Evolutionary conservation across 1,284 basidiomycete species (phyloP).

Genomic region (Butyriboletus appendiculatus): DNA sequence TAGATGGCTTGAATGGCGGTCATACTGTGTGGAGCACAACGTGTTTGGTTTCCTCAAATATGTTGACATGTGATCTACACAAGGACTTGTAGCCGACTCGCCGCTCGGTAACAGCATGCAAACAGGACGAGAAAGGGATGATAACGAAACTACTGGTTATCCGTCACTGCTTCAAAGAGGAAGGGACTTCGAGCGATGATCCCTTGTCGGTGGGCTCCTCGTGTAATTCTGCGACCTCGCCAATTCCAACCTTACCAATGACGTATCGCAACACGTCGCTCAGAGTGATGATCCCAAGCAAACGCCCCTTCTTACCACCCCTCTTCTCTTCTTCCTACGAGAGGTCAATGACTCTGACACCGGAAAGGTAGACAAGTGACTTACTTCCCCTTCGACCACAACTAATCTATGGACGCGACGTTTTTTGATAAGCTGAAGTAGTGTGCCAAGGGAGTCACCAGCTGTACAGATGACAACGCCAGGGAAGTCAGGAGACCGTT

Average conservation of each 20-base stretch:
- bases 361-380: slow-evolving; percentile 17
- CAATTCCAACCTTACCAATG: slow-evolving; percentile 64
- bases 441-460: slow-evolving; percentile 89
- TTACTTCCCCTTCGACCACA: slow-evolving; percentile 85
- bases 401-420: slow-evolving; percentile 92
- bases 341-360: slow-evolving; percentile 10
- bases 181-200: slow-evolving; percentile 15
- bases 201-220: slow-evolving; percentile 31
- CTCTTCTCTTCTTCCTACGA: slow-evolving; percentile 70
- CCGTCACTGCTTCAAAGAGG: not conserved
- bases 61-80: slow-evolving; percentile 23
- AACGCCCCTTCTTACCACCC: slow-evolving; percentile 79
- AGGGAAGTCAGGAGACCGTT: slow-evolving; percentile 91
- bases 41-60: not conserved
- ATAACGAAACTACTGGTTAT: not conserved
- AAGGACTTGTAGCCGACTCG: not conserved
- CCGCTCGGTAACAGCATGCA: not conserved
- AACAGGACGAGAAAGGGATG: not conserved
- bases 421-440: slow-evolving; percentile 92
- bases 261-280: slow-evolving; percentile 90
- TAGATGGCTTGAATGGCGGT: slow-evolving; percentile 74
- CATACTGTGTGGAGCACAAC: slow-evolving; percentile 41
- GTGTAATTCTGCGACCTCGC: slow-evolving; percentile 39
- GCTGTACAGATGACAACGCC: slow-evolving; percentile 97
- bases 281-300: slow-evolving; percentile 88